Conservation (phyloP, 2,329 filamentous ascomycete genomes). For the Nemania bipapillata region DNA sequence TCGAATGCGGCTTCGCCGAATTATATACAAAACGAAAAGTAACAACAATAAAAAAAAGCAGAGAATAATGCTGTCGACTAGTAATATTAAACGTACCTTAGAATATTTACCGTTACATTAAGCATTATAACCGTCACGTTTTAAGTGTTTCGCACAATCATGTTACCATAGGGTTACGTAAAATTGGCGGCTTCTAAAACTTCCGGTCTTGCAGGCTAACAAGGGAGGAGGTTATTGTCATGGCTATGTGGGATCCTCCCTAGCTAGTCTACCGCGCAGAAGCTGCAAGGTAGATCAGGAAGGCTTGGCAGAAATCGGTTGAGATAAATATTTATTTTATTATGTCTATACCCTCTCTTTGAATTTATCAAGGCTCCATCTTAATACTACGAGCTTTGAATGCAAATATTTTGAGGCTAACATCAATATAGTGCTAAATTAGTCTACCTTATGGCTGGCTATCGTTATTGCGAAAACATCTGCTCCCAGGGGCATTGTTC, state of each 20-base stretch:
- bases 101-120: too few species aligned
- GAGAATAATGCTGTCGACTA: too few species aligned
- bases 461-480: background rate
- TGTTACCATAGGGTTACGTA: too few species aligned
- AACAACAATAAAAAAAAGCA: too few species aligned
- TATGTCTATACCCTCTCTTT: background rate
- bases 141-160: too few species aligned
- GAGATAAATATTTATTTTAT: background rate
- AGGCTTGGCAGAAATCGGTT: background rate
- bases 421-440: background rate
- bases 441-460: background rate
- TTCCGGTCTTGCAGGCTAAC: too few species aligned
- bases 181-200: too few species aligned
- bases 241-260: background rate
- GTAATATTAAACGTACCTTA: too few species aligned
- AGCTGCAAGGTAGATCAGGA: background rate
- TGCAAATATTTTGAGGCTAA: background rate
- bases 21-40: too few species aligned
- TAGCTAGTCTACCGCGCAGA: background rate
- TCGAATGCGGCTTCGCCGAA: too few species aligned
- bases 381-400: background rate
- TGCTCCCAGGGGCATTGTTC: background rate
- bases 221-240: background rate
- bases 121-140: too few species aligned
- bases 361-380: background rate